Evolutionary conservation across 257 asterid genomes (phyloP), one percentile per base, ranked within the genome.

Genomic region (Thymus quinquecostatus): DNA sequence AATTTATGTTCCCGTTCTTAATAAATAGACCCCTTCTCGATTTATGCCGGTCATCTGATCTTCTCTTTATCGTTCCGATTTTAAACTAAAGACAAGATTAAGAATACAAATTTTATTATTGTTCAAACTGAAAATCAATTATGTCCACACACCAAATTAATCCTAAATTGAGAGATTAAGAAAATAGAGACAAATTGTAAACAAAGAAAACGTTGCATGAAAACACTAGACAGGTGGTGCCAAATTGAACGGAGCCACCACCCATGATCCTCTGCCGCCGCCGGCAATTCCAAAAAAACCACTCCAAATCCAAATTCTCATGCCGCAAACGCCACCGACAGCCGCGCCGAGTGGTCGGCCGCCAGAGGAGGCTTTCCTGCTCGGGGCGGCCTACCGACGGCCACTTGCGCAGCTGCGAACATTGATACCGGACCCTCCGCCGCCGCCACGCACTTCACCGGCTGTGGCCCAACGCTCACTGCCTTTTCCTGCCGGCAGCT

Each of bases 401-500:
- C 86, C 89, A 82, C 86, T 63, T 82, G 91, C 74, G 82, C 30
- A 57, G 85, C 44, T 28, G 73, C 67, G 43, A 82, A 76, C 27
- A 21, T 21, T 21, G 21, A 21, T 21, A 21, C 21, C 21, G 21
- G 21, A 21, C 77, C 82, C 13, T 74, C 89, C 45, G 62, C 74
- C 40, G 63, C 74, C 76, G 60, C 83, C 38, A 60, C 73, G 64
- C 72, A 79, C 70, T 83, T 89, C 63, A 86, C 75, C 60, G 95
- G 96, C 74, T 80, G 84, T 1, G 95, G 97, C 8, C 95, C 96
- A 71, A 91, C 96, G 38, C 79, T 86, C 77, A 89, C 95, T 51
- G 97, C 91, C 79, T 89, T 89, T 75, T 89, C 97, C 65, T 91
- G 92, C 67, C 97, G 86, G 64, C 97, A 91, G 65, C 95, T 84